Evolutionary conservation across 2,329 filamentous ascomycete genomes (phyloP).

Genomic region (Bipolaris gigantea): DNA sequence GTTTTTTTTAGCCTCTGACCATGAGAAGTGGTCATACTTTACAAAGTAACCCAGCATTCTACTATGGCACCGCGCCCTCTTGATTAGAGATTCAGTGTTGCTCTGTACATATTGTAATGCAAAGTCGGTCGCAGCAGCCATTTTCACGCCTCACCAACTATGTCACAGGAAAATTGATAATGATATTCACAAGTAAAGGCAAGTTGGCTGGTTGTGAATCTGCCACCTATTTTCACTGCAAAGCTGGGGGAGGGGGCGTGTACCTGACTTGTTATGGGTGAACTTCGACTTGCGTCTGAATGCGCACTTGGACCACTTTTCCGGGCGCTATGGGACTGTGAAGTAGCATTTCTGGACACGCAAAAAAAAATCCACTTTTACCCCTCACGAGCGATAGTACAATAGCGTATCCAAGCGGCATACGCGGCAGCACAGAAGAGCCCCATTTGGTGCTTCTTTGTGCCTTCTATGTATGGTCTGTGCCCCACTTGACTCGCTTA

Average conservation of each 20-base stretch:
- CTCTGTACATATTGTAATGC: conserved; percentile 30
- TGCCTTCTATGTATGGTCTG: conserved; percentile 11
- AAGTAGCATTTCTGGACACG: too few species aligned
- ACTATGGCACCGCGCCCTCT: conserved; percentile 15
- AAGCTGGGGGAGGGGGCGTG: background rate
- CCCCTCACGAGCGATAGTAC: background rate
- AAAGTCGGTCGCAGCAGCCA: conserved; percentile 16
- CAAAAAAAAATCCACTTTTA: background rate
- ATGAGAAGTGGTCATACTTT: background rate
- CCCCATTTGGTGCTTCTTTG: conserved; percentile 20
- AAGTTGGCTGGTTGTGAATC: background rate
- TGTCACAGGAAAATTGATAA: background rate
- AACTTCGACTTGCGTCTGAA: conserved; percentile 22
- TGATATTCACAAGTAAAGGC: background rate
- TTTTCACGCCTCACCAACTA: conserved; percentile 11
- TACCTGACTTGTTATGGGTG: background rate
- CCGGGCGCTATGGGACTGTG: background rate
- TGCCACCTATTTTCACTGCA: background rate
- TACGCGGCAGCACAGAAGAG: conserved; percentile 4
- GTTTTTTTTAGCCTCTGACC: background rate
- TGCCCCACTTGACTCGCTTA: conserved; percentile 16
- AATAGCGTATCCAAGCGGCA: conserved; percentile 11
- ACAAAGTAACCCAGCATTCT: conserved; percentile 1
- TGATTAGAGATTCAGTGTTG: conserved; percentile 13
- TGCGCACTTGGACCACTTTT: background rate